Evolutionary conservation across 306 rosid genomes (phyloP), one percentile per base, ranked within the genome.

Genomic region (Vigna hirtella): DNA sequence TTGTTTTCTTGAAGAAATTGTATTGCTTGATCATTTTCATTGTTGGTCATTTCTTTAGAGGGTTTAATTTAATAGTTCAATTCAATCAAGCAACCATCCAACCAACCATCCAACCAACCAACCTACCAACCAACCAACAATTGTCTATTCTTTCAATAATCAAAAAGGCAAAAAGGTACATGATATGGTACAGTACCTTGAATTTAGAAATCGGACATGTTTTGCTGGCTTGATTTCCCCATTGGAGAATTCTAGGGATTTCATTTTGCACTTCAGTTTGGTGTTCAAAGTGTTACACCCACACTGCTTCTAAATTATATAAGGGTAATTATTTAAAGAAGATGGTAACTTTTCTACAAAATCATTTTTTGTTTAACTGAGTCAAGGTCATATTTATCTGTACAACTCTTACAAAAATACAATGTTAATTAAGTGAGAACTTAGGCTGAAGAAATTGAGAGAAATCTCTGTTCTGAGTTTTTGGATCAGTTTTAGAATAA

Each of bases 281-380:
- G 76, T 51, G 50, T 70, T n/a, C 20, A 15, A 70, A 50, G n/a
- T 30, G 42, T 50, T 48, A 26, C 48, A 70, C 62, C 36, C 38
- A 0, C 17, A 58, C 65, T 58, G 45, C 26, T 69, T 6, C 45
- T 49, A 14, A 26, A 68, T 47, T n/a, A 68, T 15, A 3, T 26
- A 26, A 48, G 4, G 20, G 2, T 9, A 11, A 2, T 48, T 47
- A 26, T 18, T 47, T 14, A 48, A 15, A 49, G 22, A 67, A 22
- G 16, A 48, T 49, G 15, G 18, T 26, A 49, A 70, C 5, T 32
- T 70, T 50, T 4, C 49, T 30, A 10, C 74, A 49, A 15, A 9
- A 18, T 12, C 3, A 32, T 49, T 26, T 26, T 16, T 69, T 69
- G n/a, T 24, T 15, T 68, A 47, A 40, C 47, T 9, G 9, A 40